Conservation (phyloP, 192 early-diverging fungal genomes). For the Coemansia sp. region DNA sequence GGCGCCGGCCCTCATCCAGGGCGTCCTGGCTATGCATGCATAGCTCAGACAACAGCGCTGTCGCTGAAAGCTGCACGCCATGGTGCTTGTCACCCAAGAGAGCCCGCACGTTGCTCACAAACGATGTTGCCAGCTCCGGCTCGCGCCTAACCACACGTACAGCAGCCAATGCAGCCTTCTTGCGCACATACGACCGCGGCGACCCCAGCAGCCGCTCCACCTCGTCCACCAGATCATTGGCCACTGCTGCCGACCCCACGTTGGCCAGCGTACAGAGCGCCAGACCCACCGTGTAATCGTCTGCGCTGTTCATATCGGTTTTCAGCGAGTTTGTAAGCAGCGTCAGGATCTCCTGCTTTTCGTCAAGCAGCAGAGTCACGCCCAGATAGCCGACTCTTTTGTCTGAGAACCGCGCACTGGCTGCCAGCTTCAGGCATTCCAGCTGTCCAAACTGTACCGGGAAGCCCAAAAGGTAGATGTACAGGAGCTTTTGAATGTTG, state of each 20-base stretch:
- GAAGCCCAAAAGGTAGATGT: constrained; percentile 98
- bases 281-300: constrained; percentile 96
- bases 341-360: constrained; percentile 96
- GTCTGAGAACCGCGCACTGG: constrained; percentile 89
- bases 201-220: constrained; percentile 90
- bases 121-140: constrained; percentile 88
- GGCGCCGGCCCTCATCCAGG: constrained; percentile 66
- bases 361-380: constrained; percentile 95
- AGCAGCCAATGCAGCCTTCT: constrained; percentile 96
- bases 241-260: constrained; percentile 95
- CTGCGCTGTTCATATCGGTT: constrained; percentile 90
- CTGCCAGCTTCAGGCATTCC: constrained; percentile 97
- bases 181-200: constrained; percentile 90
- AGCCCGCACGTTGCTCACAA: constrained; percentile 64
- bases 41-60: constrained; percentile 88
- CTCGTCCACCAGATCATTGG: constrained; percentile 88
- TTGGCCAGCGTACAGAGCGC: constrained; percentile 96
- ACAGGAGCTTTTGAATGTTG: constrained; percentile 96
- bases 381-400: constrained; percentile 98
- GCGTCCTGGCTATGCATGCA: constrained; percentile 69
- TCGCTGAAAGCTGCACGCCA: constrained; percentile 88
- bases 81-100: constrained; percentile 92
- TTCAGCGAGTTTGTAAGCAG: constrained; percentile 97
- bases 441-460: constrained; percentile 99
- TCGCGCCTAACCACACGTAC: constrained; percentile 89